Base-by-base conservation (phyloP, 345 rosid species). In the Orychophragmus violaceus region DNA sequence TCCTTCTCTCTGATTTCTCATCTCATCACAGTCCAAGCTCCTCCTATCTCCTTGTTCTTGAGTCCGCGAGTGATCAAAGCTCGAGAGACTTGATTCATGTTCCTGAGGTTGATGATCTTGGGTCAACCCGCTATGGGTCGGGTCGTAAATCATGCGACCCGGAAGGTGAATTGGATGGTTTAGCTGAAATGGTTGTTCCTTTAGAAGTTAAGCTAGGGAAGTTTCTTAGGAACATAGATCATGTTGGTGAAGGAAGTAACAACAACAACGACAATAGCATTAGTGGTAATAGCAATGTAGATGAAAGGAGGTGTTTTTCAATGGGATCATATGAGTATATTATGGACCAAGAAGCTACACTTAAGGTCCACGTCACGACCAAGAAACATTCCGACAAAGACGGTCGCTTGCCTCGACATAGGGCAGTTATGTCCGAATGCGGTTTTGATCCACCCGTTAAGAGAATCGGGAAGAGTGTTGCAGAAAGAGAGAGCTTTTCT, bases 401-500 rank as follows among this genome's bases (percentile, higher is more conserved):
- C 7, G 3, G 21, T 68, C n/a, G 50, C 11, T 48, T 59, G 29
- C 50, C 73, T 7, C 25, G 56, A 5, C 41, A 62, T 2, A 63
- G 39, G 25, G 9, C 55, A 1, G 25, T 55, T 48, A 48, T 56
- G 45, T 64, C 70, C 4, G 65, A 74, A 30, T 39, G 68, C 30
- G 32, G 60, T 12, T 65, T 28, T 28, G 55, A 66, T 32, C 19
- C 71, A 18, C 13, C 17, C 6, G 62, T 41, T 59, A 74, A 60
- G 66, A 63, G 71, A 78, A 75, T 49, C 45, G 81, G 23, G 50
- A 80, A 83, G 76, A 58, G 75, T 49, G 74, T 80, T 50, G 82
- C 79, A 70, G 86, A 79, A 80, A 87, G 89, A 23, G 98, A 91
- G 64, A 88, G 96, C 83, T 85, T 87, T 70, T 91, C 96, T 48